A percentile compares a stretch with the other conserved stretches of the same genome.
Conservation (phyloP, 441 rosid genomes). For the Brassica hybrid region DNA sequence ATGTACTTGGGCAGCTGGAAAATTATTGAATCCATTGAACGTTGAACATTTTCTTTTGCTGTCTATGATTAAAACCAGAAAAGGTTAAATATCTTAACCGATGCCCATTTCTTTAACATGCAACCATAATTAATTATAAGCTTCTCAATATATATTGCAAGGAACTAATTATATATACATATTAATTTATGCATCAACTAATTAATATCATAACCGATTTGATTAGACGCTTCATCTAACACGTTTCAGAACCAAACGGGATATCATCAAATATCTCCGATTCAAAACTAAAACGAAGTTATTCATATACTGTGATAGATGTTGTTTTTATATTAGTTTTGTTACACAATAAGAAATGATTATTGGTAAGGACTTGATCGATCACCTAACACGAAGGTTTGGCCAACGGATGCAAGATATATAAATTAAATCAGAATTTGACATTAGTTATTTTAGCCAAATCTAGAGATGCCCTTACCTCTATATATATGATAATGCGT, state of each 20-base stretch:
- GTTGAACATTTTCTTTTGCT: background rate
- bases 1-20: slow-evolving; percentile 11
- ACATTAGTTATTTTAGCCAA: slow-evolving; percentile 4
- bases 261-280: background rate
- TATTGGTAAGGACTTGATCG: slow-evolving; percentile 26
- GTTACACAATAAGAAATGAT: slow-evolving; percentile 7
- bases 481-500: background rate
- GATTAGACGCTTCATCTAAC: slow-evolving; percentile 42
- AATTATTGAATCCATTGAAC: slow-evolving; percentile 5
- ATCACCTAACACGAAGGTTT: slow-evolving; percentile 39
- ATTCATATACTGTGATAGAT: background rate
- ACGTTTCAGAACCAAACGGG: slow-evolving; percentile 10
- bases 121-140: slow-evolving; percentile 6
- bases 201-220: slow-evolving; percentile 18
- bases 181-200: background rate
- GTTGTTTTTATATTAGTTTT: slow-evolving; percentile 8
- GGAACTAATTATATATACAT: slow-evolving; percentile 17
- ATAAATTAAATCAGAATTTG: slow-evolving; percentile 6
- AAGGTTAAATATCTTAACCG: background rate
- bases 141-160: slow-evolving; percentile 18
- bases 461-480: background rate
- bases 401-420: slow-evolving; percentile 11
- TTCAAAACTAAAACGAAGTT: background rate
- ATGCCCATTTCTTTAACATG: slow-evolving; percentile 2
- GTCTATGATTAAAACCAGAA: background rate